Base-by-base conservation (phyloP, 2,329 filamentous ascomycete genomes). In the Fusarium tjaetaba region DNA sequence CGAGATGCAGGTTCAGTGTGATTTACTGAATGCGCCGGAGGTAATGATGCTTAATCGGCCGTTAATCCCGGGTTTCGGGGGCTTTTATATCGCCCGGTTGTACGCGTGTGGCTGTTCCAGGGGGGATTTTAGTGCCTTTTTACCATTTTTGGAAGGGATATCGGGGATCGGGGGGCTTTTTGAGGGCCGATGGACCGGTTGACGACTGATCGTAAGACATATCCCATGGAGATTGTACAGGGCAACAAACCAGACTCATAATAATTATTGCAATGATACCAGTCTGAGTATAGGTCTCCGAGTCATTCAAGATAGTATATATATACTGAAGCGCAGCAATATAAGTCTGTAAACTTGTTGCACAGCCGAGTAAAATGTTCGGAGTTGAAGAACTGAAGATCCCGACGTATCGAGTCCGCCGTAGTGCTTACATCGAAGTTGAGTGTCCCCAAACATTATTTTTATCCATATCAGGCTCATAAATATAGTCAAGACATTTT, bases 11-110 rank as follows among this genome's bases (percentile, higher is more conserved):
- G 22, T 41, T 18, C 48, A 18, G 13, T 49, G 2, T 36, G 38
- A 26, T 53, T 58, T 22, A 39, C 36, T 45, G 30, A 28, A 28
- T 58, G 16, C 61, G 32, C 65, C 67, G 67, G 67, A 65, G 41
- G 59, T 70, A 70, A 70, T 41, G 38, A 48, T 13, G 26, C 32
- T 36, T 43, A 20, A 59, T 59, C 42, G 57, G 51, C 60, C 57
- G 46, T 63, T 75, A 68, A 76, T 42, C 24, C 57, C 75, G 75
- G 75, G 51, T 5, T 11, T 26, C 73, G 75, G 75, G 66, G 32
- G 11, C 38, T 30, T 73, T 59, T 46, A 51, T 75, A 55, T 9
- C 1, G 2, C 4, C 75, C 75, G 75, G 45, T 43, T 7, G 14
- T 38, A 14, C 26, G 24, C 16, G 24, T 51, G 4, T 52, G 26